Conservation (phyloP, 495 filamentous ascomycete genomes). For the Aspergillus avenaceus region DNA sequence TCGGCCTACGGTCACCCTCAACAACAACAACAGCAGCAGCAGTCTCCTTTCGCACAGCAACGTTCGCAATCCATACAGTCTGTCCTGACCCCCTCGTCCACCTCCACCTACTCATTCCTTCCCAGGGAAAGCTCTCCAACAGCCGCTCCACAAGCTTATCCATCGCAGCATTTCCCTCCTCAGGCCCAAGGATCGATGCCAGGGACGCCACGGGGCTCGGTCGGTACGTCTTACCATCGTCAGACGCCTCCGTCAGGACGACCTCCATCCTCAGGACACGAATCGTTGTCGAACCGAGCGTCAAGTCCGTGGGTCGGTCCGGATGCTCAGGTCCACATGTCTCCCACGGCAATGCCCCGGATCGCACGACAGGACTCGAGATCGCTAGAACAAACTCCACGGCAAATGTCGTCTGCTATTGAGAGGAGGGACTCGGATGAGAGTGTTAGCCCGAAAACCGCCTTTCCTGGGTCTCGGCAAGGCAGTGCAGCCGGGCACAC, state of each 20-base stretch:
- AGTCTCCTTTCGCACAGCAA: slow-evolving; percentile 39
- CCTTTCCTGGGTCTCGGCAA: slow-evolving; percentile 28
- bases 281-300: slow-evolving; percentile 28
- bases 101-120: slow-evolving; percentile 31
- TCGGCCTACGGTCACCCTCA: slow-evolving; percentile 26
- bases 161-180: slow-evolving; percentile 37
- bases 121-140: slow-evolving; percentile 41
- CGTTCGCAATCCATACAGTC: slow-evolving; percentile 48
- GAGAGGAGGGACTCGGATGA: slow-evolving; percentile 39
- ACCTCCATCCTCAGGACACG: slow-evolving; percentile 25
- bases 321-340: slow-evolving; percentile 27
- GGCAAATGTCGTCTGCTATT: slow-evolving; percentile 14
- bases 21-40: slow-evolving; percentile 32
- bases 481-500: slow-evolving; percentile 19
- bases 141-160: slow-evolving; percentile 30
- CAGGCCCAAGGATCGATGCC: slow-evolving; percentile 40
- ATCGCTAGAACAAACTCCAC: slow-evolving; percentile 25
- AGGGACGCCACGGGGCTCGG: slow-evolving; percentile 46
- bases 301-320: slow-evolving; percentile 33
- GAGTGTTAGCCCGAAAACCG: slow-evolving; percentile 44
- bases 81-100: slow-evolving; percentile 34
- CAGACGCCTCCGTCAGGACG: slow-evolving; percentile 32
- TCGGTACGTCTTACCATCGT: slow-evolving; percentile 29
- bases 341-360: slow-evolving; percentile 25
- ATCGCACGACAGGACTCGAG: slow-evolving; percentile 26